Base-by-base conservation (phyloP, 345 rosid species). In the Bretschneidera sinensis region DNA sequence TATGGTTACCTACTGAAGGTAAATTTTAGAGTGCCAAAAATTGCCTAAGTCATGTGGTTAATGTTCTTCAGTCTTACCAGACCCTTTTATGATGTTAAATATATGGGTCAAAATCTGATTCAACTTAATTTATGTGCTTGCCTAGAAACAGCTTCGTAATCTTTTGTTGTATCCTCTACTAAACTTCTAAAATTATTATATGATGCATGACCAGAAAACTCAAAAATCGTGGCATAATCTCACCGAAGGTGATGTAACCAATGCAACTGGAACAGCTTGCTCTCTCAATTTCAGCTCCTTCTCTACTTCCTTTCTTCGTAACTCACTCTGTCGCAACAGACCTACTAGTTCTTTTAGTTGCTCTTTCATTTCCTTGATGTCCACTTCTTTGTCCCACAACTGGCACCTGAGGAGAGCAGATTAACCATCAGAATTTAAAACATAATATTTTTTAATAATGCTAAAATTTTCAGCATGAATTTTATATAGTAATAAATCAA, bases 361-460 rank as follows among this genome's bases (percentile, higher is more conserved):
- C 64, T 88, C 96, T 75, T 94, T 90, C 89, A 90, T 88, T 80
- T 90, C 96, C 72, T 79, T 88, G 66, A 85, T 79, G 64, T 94
- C 99, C 71, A 86, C 68, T 58, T 90, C 95, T 69, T 88, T 94
- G 73, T 90, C 99, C 99, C 97, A 94, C 57, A 79, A 21, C 54
- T 88, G 95, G 72, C 97, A 94, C 75, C 98, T 92, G 78, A 65
- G 63, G 39, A 43, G 10, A 48, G 19, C 20, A 35, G 5, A 39
- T 7, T 21, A 54, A 50, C 20, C 55, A 59, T 34, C 24, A 43
- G 24, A 53, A 57, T 21, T 17, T 6, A 43, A 20, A 51, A 25
- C 61, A 55, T 17, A 35, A 57, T 7, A 17, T 45, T 18, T 15
- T 31, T 4, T 45, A 11, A 45, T 3, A 28, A 28, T 2, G 33